These are phyloP conservation scores for Erythrophleum fordii DNA, from an alignment of 306 rosid species.

Conservation along the genomic window DNA sequence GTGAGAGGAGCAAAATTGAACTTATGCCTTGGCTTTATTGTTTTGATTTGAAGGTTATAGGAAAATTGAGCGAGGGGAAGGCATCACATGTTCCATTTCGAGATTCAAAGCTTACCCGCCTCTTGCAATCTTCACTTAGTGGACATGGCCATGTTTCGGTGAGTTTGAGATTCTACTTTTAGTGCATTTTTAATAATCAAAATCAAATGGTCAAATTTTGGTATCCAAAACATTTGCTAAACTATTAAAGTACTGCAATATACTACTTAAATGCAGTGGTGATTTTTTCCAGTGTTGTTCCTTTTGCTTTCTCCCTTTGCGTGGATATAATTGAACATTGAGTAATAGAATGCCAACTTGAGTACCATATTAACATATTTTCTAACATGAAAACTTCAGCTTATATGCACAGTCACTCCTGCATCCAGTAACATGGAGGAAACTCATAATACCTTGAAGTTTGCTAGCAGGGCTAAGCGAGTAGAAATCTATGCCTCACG, in stretches of 20 bases:
- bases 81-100: slow-evolving; percentile 99
- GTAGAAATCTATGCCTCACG: slow-evolving; percentile 98
- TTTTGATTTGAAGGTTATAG: slow-evolving; percentile 86
- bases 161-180: slow-evolving; percentile 51
- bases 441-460: slow-evolving; percentile 98
- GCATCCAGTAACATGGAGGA: slow-evolving; percentile 99
- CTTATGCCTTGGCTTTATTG: slow-evolving; percentile 43
- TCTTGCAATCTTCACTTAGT: slow-evolving; percentile 89
- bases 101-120: slow-evolving; percentile 99
- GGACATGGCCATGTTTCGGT: slow-evolving; percentile 99
- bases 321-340: slow-evolving; percentile 3
- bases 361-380: slow-evolving; percentile 30
- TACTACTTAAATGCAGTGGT: slow-evolving; percentile 9
- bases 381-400: slow-evolving; percentile 60
- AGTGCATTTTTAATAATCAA: slow-evolving; percentile 27
- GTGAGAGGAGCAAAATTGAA: neutral
- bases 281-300: slow-evolving; percentile 17
- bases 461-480: slow-evolving; percentile 98
- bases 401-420: slow-evolving; percentile 98
- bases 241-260: slow-evolving; percentile 5
- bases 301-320: slow-evolving; percentile 10
- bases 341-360: too few relatives aligned
- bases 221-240: slow-evolving; percentile 7
- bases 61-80: slow-evolving; percentile 97
- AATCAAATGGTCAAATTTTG: slow-evolving; percentile 24